Conservation (phyloP, 2,329 filamentous ascomycete species). For the Pyricularia pennisetigena region DNA sequence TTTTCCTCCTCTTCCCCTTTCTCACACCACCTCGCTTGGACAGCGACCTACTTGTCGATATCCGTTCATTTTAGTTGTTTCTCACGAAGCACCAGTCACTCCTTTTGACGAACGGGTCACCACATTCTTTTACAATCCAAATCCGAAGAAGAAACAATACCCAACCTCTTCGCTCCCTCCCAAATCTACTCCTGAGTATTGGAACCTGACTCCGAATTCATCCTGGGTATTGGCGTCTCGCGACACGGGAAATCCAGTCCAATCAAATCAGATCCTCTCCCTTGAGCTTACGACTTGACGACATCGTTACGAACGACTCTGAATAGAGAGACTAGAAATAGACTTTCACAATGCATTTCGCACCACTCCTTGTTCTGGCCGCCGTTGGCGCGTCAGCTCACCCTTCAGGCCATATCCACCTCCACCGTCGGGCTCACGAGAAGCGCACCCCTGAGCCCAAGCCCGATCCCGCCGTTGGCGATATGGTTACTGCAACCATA, state of each 20-base stretch:
- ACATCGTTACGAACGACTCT: background rate
- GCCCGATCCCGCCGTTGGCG: conserved; percentile 11
- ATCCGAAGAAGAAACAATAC: background rate
- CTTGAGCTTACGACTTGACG: background rate
- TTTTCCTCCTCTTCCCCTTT: background rate
- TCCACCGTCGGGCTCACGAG: conserved; percentile 19
- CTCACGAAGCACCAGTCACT: conserved; percentile 4
- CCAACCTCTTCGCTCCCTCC: background rate
- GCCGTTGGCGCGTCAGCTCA: conserved; percentile 21
- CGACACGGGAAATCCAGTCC: background rate
- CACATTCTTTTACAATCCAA: background rate
- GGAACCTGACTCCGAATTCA: background rate
- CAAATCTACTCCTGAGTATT: background rate
- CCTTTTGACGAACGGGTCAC: conserved; percentile 1
- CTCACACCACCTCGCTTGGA: background rate
- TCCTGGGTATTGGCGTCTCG: background rate
- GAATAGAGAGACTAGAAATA: background rate
- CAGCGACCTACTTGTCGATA: background rate
- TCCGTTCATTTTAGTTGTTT: background rate
- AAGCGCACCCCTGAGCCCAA: conserved; percentile 12
- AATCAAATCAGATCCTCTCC: too few species aligned
- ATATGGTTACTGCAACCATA: conserved; percentile 15
- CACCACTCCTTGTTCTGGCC: conserved; percentile 20
- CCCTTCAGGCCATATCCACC: conserved; percentile 25
- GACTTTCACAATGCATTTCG: conserved; percentile 13